Conservation (phyloP, 441 rosid genomes). For the Metrosideros polymorpha region DNA sequence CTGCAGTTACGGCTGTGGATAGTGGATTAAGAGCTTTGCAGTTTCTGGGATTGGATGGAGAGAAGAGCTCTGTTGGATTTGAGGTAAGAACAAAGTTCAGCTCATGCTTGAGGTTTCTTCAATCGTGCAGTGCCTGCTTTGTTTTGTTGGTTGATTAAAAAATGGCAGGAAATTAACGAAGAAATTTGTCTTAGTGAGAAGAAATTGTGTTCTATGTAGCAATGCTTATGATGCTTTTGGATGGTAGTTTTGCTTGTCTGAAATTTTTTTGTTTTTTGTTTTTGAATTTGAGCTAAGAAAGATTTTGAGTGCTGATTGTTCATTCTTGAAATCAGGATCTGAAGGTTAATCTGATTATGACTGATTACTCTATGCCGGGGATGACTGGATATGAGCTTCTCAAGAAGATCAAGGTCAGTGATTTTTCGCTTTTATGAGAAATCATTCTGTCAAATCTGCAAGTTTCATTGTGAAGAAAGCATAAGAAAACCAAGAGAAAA, state of each 20-base stretch:
- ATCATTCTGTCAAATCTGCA: background rate
- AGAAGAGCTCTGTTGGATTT: conserved; percentile 36
- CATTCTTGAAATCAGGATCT: conserved; percentile 32
- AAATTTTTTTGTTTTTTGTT: background rate
- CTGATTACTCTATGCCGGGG: conserved; percentile 97
- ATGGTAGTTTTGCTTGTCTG: background rate
- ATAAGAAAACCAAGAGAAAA: background rate
- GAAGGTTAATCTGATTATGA: conserved; percentile 87
- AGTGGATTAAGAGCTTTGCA: conserved; percentile 86
- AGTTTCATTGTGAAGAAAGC: background rate
- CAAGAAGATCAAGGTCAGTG: conserved; percentile 69
- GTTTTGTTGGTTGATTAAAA: conserved; percentile 11
- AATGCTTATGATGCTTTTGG: background rate
- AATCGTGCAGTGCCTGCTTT: background rate
- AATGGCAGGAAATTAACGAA: background rate
- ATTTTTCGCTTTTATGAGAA: background rate
- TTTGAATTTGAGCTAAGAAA: background rate
- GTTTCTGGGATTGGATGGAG: conserved; percentile 90
- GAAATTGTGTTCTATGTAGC: background rate
- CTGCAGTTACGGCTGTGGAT: conserved; percentile 78
- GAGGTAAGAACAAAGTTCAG: conserved; percentile 28
- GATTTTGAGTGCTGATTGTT: background rate
- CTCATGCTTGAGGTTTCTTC: background rate
- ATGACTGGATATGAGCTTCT: conserved; percentile 93
- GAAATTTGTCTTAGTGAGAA: background rate